Base-by-base conservation (phyloP, 768 basidiomycete genomes). In the Amanita inopinata region DNA sequence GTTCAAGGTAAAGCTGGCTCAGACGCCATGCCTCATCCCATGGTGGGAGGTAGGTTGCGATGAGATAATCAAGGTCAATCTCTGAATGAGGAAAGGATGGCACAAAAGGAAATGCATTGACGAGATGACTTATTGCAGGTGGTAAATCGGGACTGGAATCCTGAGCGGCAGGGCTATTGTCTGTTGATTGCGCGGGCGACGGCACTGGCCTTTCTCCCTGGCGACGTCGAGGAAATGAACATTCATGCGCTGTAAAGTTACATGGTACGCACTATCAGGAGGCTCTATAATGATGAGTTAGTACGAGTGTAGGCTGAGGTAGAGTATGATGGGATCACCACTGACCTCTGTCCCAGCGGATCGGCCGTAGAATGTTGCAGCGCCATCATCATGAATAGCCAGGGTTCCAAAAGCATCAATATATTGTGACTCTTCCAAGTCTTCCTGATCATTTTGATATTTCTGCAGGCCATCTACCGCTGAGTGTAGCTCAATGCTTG, bases 301-400 rank as follows among this genome's bases (percentile, higher is more conserved):
- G n/a, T n/a, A n/a, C n/a, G n/a, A n/a, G n/a, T n/a, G n/a, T n/a
- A n/a, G n/a, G n/a, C n/a, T n/a, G n/a, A n/a, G n/a, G n/a, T n/a
- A n/a, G n/a, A n/a, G n/a, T n/a, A n/a, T n/a, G n/a, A n/a, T n/a
- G n/a, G n/a, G n/a, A n/a, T n/a, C n/a, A n/a, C n/a, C n/a, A 62
- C 77, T 36, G 45, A 82, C 82, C 67, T 86, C 83, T 38, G 74
- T 73, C 5, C 80, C 80, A 22, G 80, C 80, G 36, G 79, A 79
- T n/a, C 76, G 67, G 14, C 80, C 80, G 52, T 79, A 83, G 49
- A 83, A 83, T 2, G 78, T 82, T 2, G 77, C 70, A 3, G 74
- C 78, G 14, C 81, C 81, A 49, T 81, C 80, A 32, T 82, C 77
- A 20, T 76, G 66, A 46, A 83, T 72, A 0, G 81, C 81, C 12